These are phyloP conservation scores for Hypholoma sublateritium DNA, from an alignment of 768 basidiomycete genomes.

Conservation along the genomic window DNA sequence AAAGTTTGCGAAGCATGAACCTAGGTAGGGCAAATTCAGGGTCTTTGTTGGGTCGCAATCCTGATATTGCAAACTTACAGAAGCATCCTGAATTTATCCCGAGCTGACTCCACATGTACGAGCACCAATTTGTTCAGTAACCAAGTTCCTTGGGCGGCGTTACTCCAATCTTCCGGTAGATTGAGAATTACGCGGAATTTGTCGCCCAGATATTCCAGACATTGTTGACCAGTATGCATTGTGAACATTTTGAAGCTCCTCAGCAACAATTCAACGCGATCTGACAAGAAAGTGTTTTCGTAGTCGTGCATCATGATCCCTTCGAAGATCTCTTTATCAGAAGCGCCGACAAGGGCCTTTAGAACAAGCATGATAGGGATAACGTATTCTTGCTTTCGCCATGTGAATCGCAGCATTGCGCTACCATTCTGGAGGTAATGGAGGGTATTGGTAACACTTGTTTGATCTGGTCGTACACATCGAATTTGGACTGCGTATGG, in stretches of 20 bases:
- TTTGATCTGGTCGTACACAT: slow-evolving; percentile 91
- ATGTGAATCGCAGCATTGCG: slow-evolving; percentile 95
- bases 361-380: slow-evolving; percentile 96
- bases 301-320: slow-evolving; percentile 96
- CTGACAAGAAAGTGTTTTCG: slow-evolving; percentile 95
- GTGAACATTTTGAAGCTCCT: slow-evolving; percentile 94
- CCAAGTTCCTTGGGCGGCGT: slow-evolving; percentile 77
- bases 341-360: slow-evolving; percentile 88
- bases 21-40: slow-evolving; percentile 35
- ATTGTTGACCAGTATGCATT: slow-evolving; percentile 85
- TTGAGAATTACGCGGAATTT: slow-evolving; percentile 93
- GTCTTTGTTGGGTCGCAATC: background rate
- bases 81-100: slow-evolving; percentile 95
- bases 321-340: slow-evolving; percentile 96
- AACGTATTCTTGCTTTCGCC: slow-evolving; percentile 98
- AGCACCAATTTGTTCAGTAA: slow-evolving; percentile 83
- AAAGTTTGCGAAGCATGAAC: slow-evolving; percentile 97
- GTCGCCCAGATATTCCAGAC: slow-evolving; percentile 92
- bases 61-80: slow-evolving; percentile 56
- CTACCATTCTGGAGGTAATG: slow-evolving; percentile 97
- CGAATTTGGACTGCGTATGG: slow-evolving; percentile 94
- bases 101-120: slow-evolving; percentile 82
- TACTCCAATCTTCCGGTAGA: slow-evolving; percentile 92
- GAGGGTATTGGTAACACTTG: slow-evolving; percentile 91
- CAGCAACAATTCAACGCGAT: slow-evolving; percentile 91